Base-by-base conservation (phyloP, 2,329 filamentous ascomycete genomes). In the Aspergillus terreus region DNA sequence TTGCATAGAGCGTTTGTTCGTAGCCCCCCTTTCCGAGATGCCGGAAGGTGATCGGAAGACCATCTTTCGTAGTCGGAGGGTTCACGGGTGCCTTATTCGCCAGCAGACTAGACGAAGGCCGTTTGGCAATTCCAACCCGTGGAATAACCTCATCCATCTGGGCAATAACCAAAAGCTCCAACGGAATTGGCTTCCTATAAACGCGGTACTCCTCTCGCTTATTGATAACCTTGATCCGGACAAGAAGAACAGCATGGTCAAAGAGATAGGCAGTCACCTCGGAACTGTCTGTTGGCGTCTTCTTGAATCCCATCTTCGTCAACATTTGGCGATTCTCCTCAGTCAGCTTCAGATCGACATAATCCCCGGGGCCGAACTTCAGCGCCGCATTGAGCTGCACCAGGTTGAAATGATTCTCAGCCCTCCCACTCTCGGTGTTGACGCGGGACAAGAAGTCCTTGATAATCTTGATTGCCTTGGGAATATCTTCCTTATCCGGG, bases 121-220 rank as follows among this genome's bases (percentile, higher is more conserved):
- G 82, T 75, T 96, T 97, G 32, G 90, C 78, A 43, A 90, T 79
- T 21, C 91, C 91, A 45, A 86, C 73, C 57, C 83, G 85, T 3
- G 92, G 92, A 40, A 96, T 89, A 27, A 97, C 86, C 68, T 96
- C 91, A 48, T 97, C 92, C 92, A 99, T 97, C 68, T 97, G 92
- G 48, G 88, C 86, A 60, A 99, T 97, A 21, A 94, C 86, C 14
- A 99, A 80, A 6, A 99, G 79, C 69, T 99, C 94, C 30, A 99
- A 76, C 12, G 94, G 94, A 59, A 99, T 99, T 1, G 94, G 94
- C 76, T 92, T 90, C 63, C 91, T 84, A 72, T 97, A 97, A 0
- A 96, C 94, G 68, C 95, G 94, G 55, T 95, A 86, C 67, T 97
- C 92, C 69, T 99, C 94, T 41, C 83, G 83, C 76, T 97, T 97